These are phyloP conservation scores for Geotrichum macrosporum DNA, from an alignment of 1,139 yeast species.

Conservation along the genomic window DNA sequence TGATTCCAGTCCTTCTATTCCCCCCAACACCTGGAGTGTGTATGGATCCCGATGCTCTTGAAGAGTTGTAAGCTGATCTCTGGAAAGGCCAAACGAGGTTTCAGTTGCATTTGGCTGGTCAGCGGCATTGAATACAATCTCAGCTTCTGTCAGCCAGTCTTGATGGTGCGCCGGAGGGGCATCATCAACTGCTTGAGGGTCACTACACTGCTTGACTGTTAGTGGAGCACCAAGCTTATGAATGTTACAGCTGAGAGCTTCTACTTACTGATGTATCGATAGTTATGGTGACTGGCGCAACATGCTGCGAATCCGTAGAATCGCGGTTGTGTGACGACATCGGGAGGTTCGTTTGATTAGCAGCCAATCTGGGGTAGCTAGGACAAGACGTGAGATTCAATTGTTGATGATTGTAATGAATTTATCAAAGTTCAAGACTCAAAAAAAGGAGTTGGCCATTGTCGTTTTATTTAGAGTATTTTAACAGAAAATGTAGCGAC, in stretches of 20 bases:
- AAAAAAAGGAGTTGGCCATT: too few relatives aligned
- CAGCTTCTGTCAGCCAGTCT: constrained; percentile 7
- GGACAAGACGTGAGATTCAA: too few relatives aligned
- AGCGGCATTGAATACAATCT: not conserved
- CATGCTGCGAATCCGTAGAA: constrained; percentile 2
- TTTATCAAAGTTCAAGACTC: too few relatives aligned
- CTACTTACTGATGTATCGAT: not conserved
- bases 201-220: not conserved
- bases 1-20: constrained; percentile 21
- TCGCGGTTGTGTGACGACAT: too few relatives aligned
- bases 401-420: too few relatives aligned
- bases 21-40: constrained; percentile 36
- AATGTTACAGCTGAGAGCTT: too few relatives aligned
- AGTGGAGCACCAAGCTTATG: too few relatives aligned
- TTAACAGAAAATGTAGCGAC: too few relatives aligned
- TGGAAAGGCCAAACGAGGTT: constrained; percentile 24
- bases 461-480: too few relatives aligned
- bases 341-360: too few relatives aligned
- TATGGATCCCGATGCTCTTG: constrained; percentile 42
- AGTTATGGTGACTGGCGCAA: constrained; percentile 2
- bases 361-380: too few relatives aligned
- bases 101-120: constrained; percentile 5
- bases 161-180: not conserved
- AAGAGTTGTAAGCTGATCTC: constrained; percentile 37
- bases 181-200: not conserved